Evolutionary conservation across 805 yeast genomes (phyloP).

Genomic region (Starmerella sp.): DNA sequence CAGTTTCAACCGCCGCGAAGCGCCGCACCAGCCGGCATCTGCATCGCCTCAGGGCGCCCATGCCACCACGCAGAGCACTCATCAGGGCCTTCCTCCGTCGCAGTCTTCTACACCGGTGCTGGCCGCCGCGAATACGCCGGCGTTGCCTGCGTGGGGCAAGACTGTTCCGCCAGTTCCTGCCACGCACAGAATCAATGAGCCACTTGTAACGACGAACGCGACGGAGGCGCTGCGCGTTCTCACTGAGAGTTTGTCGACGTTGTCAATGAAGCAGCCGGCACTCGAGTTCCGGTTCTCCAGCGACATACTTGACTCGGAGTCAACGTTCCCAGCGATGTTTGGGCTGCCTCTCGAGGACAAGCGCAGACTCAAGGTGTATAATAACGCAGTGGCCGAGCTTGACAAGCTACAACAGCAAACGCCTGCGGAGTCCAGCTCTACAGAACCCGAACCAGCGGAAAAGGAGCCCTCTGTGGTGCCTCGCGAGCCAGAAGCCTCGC

Average conservation of each 20-base stretch:
- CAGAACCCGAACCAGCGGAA: background rate
- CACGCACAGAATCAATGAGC: conserved; percentile 8
- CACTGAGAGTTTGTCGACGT: conserved; percentile 3
- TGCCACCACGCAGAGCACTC: conserved; percentile 11
- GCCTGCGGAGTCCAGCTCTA: background rate
- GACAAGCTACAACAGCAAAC: conserved; percentile 8
- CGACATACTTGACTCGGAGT: conserved; percentile 4
- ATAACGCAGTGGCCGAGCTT: conserved; percentile 15
- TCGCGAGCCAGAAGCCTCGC: background rate
- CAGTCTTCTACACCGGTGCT: conserved; percentile 1
- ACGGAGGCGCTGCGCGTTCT: conserved; percentile 3
- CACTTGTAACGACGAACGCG: background rate
- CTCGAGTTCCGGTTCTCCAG: conserved; percentile 9
- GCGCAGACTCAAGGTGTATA: conserved; percentile 15
- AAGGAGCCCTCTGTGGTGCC: background rate
- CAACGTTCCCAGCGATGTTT: conserved; percentile 20
- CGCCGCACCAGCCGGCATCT: conserved; percentile 3
- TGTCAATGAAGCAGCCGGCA: conserved; percentile 10
- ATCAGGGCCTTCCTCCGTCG: background rate
- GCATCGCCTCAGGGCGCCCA: conserved; percentile 2
- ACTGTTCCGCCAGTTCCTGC: conserved; percentile 12
- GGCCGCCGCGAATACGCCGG: conserved; percentile 15
- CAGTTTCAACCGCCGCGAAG: conserved; percentile 64
- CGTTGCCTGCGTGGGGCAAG: conserved; percentile 20
- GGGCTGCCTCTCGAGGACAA: conserved; percentile 20